Base-by-base conservation (phyloP, 192 early-diverging fungal species). In the Coemansia nantahalensis region DNA sequence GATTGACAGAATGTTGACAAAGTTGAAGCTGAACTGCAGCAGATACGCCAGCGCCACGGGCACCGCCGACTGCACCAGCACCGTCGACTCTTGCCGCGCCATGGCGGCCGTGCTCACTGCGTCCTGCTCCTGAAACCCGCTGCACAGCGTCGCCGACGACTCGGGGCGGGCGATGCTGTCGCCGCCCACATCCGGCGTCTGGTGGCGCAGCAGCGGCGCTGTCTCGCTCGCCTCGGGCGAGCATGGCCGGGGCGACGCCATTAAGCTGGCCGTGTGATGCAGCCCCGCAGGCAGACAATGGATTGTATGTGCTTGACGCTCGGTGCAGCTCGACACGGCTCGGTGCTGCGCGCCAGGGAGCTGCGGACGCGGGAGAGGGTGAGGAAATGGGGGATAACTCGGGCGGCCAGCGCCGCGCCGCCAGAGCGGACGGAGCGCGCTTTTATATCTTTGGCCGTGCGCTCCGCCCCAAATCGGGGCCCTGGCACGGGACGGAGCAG, bases 21-120 rank as follows among this genome's bases (percentile, higher is more conserved):
- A 62, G 42, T 81, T 80, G 31, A 89, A 68, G 6, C 79, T 79
- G 36, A 78, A 79, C 49, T 86, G 83, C 35, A 83, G 56, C 6
- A 86, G 36, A 47, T 83, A 86, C 3, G 85, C 78, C 36, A 82
- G 39, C 15, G 81, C 56, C 13, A 84, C 68, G 1, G 87, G 85
- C 12, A 60, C 13, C 16, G 68, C 54, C 16, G 68, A 71, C 31
- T 11, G 5, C 43, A 42, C 28, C 54, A 45, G 48, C 35, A 39
- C 37, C 11, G 6, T 31, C 12, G 23, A 41, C 28, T 66, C 63
- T 18, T 66, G 56, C 23, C 26, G 36, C 7, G 41, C 35, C 30
- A 66, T 54, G 2, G 19, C 40, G 10, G 18, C 28, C 16, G 46
- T 48, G 11, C 35, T 24, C 11, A 40, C 34, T n/a, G 61, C 43